A percentile compares a stretch with the other conserved stretches of the same genome.
Conservation (phyloP, 2,329 filamentous ascomycete genomes). For the Purpureocillium lavendulum region DNA sequence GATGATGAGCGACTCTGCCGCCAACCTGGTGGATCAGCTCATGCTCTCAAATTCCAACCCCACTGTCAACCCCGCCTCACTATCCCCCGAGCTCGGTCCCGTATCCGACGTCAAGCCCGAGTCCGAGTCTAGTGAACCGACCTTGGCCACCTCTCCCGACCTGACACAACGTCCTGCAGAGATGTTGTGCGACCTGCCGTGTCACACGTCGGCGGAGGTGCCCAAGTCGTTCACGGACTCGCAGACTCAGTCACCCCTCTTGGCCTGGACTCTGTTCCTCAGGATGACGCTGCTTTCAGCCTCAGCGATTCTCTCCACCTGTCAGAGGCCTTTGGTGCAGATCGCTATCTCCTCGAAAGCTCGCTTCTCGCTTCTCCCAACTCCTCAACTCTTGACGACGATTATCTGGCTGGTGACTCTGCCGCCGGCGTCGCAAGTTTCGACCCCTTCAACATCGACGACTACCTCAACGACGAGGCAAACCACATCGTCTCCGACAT, state of each 20-base stretch:
- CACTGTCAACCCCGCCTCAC: slow-evolving; percentile 53
- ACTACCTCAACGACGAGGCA: slow-evolving; percentile 48
- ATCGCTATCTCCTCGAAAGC: slow-evolving; percentile 71
- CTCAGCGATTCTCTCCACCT: slow-evolving; percentile 61
- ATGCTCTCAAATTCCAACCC: slow-evolving; percentile 28
- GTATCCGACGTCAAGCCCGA: slow-evolving; percentile 31
- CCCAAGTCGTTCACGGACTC: slow-evolving; percentile 36
- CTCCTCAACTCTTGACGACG: slow-evolving; percentile 55
- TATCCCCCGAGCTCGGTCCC: slow-evolving; percentile 49
- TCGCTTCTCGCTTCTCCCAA: slow-evolving; percentile 67
- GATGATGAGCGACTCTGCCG: slow-evolving; percentile 18
- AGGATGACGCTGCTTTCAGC: slow-evolving; percentile 56
- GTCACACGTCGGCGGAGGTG: slow-evolving; percentile 83
- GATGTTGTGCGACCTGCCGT: slow-evolving; percentile 99
- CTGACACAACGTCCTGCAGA: slow-evolving; percentile 99
- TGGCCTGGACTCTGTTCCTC: slow-evolving; percentile 43
- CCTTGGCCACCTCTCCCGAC: slow-evolving; percentile 56
- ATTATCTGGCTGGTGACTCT: slow-evolving; percentile 58
- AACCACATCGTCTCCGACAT: slow-evolving; percentile 35
- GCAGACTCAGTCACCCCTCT: slow-evolving; percentile 30
- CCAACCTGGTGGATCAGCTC: slow-evolving; percentile 33
- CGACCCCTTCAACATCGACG: slow-evolving; percentile 42
- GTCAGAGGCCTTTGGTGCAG: slow-evolving; percentile 61
- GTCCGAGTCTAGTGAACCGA: slow-evolving; percentile 16
- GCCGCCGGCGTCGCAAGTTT: slow-evolving; percentile 34